Percentiles rank a stretch among this genome's conserved stretches.
These are phyloP conservation scores for Xylaria multiplex DNA, from an alignment of 2,329 filamentous ascomycete genomes.

Conservation along the genomic window DNA sequence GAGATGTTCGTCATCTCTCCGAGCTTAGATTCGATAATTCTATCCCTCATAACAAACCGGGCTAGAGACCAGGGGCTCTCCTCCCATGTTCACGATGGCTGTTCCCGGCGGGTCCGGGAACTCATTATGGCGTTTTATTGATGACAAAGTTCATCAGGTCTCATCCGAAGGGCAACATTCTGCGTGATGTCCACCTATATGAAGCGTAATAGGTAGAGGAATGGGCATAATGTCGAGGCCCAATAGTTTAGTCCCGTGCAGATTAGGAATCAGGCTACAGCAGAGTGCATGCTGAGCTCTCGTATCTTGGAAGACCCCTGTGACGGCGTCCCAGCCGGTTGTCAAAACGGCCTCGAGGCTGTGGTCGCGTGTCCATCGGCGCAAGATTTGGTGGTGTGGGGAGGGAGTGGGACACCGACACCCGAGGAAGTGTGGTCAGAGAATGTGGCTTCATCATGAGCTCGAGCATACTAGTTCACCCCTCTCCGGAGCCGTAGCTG, in stretches of 20 bases:
- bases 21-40: neutral
- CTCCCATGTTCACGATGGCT: constrained; percentile 20
- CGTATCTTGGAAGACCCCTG: constrained; percentile 19
- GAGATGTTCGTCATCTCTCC: neutral
- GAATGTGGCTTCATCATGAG: constrained; percentile 8
- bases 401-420: constrained; percentile 3
- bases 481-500: constrained; percentile 13
- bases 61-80: neutral
- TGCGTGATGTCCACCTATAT: constrained; percentile 8
- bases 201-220: neutral
- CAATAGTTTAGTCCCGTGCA: constrained; percentile 22
- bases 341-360: constrained; percentile 13
- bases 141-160: neutral
- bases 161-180: constrained; percentile 6
- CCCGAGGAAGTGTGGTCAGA: constrained; percentile 11
- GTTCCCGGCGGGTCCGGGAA: constrained; percentile 13
- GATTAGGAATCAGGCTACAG: constrained; percentile 9
- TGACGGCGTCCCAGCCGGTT: constrained; percentile 6
- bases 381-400: constrained; percentile 3
- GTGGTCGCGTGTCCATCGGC: constrained; percentile 24
- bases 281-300: constrained; percentile 2
- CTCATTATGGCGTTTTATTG: constrained; percentile 7
- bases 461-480: constrained; percentile 4
- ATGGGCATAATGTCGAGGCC: constrained; percentile 1
- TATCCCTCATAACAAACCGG: neutral